Evolutionary conservation across 176 grass and related monocot species (phyloP), one percentile per base, ranked within the genome.

Genomic region (Thalia dealbata): DNA sequence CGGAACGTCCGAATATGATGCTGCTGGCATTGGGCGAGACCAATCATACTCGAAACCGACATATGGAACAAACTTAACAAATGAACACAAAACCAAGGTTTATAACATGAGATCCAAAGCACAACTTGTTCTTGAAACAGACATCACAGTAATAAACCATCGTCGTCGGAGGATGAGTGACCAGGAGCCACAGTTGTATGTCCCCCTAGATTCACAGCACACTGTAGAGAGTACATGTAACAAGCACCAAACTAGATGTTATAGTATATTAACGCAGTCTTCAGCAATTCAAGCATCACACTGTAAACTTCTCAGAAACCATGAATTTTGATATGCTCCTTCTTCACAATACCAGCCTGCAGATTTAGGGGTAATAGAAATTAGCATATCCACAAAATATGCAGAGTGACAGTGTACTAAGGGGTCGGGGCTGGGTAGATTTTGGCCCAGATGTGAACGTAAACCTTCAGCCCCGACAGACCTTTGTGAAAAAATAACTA

Each of bases 261-360:
- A 82, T 32, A 32, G 14, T 79, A 76, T 81, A 75, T 52, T 71
- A 67, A 32, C 16, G 6, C 64, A 52, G 76, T 59, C 73, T 81
- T 50, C 22, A 75, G 44, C 81, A 35, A 58, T 24, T 64, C 14
- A 25, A 64, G 24, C 61, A 64, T 64, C 45, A 48, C 50, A 60
- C 16, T 30, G 14, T 28, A 38, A 38, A 68, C 75, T 80, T 69
- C 78, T 99, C 84, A 99, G 85, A 99, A 99, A 91, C 95, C 95
- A 90, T 99, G 95, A 73, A 99, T 89, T 72, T 99, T 99, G 76
- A 99, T 99, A 73, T 91, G 87, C 14, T 99, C 95, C 86, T 99
- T 99, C 69, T 99, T 99, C 83, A 99, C 88, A 85, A 99, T 87
- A 66, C 95, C 90, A 3, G 95, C 95, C 90, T 96, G 76, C 0